Percentiles rank a stretch among this genome's conserved stretches.
phyloP scores from a whole-genome alignment of 495 filamentous ascomycete species.

The Rusavskia elegans region DNA sequence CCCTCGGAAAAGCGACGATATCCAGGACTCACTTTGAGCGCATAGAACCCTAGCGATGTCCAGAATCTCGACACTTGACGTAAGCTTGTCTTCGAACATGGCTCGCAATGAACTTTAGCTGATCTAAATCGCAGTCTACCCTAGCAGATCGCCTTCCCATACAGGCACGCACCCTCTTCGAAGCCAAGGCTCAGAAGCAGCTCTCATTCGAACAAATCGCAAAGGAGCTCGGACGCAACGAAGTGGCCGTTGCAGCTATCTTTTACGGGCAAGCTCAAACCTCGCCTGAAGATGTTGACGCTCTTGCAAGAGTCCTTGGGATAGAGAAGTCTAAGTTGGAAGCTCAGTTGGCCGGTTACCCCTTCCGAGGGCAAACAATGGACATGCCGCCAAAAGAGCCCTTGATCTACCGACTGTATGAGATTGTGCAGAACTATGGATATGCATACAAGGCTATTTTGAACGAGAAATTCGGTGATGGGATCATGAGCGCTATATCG shows the following conservation, averaged over 20 bases:
- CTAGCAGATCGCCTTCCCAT: constrained; percentile 40
- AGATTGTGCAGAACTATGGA: constrained; percentile 97
- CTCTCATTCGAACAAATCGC: constrained; percentile 76
- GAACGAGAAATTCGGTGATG: constrained; percentile 98
- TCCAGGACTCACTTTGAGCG: too few species aligned
- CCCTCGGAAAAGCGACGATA: too few species aligned
- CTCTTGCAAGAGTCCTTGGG: constrained; percentile 50
- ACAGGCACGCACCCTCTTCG: constrained; percentile 64
- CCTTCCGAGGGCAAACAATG: constrained; percentile 65
- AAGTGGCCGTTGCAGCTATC: constrained; percentile 80
- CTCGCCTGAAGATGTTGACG: constrained; percentile 58
- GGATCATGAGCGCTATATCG: constrained; percentile 94
- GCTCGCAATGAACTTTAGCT: background rate
- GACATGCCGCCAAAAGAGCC: constrained; percentile 94
- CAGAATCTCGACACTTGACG: constrained; percentile 16
- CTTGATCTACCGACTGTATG: constrained; percentile 83
- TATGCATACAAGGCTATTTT: constrained; percentile 92
- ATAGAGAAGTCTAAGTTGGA: constrained; percentile 42
- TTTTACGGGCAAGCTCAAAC: constrained; percentile 91
- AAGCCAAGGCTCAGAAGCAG: constrained; percentile 57
- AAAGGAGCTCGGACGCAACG: constrained; percentile 58
- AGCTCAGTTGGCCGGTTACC: constrained; percentile 51
- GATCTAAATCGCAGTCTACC: constrained; percentile 9
- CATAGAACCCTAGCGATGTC: too few species aligned
- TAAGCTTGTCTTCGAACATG: background rate